Evolutionary conservation across 1,139 yeast species (phyloP).

Genomic region (Blastobotrys buckinghamii): DNA sequence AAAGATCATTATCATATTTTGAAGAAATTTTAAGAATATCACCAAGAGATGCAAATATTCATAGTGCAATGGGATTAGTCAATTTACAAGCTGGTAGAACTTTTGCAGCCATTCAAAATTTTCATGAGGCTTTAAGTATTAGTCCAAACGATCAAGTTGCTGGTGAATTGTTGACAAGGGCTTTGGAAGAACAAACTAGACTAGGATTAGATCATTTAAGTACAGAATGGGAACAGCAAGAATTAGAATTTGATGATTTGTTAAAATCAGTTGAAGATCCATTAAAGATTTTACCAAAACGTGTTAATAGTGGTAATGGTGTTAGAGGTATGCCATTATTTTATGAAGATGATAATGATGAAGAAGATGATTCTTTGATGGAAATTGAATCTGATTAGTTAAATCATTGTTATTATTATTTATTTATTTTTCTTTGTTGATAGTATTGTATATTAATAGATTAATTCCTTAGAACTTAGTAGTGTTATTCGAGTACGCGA

Average conservation of each 20-base stretch:
- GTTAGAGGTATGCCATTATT: slow-evolving; percentile 2
- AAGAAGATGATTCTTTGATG: slow-evolving; percentile 24
- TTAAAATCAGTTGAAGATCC: slow-evolving; percentile 12
- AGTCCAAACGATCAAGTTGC: slow-evolving; percentile 83
- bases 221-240: slow-evolving; percentile 15
- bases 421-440: not conserved
- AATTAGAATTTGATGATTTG: slow-evolving; percentile 10
- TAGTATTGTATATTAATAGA: no score
- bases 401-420: not conserved
- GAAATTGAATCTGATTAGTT: slow-evolving; percentile 20
- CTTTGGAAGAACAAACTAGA: slow-evolving; percentile 58
- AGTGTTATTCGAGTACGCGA: no score
- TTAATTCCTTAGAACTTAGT: not conserved
- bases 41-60: slow-evolving; percentile 66
- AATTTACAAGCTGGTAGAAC: slow-evolving; percentile 63
- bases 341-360: slow-evolving; percentile 14
- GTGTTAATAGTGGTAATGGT: not conserved
- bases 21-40: slow-evolving; percentile 67
- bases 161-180: slow-evolving; percentile 70
- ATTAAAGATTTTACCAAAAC: not conserved
- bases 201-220: slow-evolving; percentile 11
- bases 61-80: slow-evolving; percentile 80
- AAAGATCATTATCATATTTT: slow-evolving; percentile 68
- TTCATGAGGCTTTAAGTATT: slow-evolving; percentile 79
- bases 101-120: slow-evolving; percentile 62